Evolutionary conservation across 495 filamentous ascomycete genomes (phyloP).

Genomic region (Entonaema liquescens): DNA sequence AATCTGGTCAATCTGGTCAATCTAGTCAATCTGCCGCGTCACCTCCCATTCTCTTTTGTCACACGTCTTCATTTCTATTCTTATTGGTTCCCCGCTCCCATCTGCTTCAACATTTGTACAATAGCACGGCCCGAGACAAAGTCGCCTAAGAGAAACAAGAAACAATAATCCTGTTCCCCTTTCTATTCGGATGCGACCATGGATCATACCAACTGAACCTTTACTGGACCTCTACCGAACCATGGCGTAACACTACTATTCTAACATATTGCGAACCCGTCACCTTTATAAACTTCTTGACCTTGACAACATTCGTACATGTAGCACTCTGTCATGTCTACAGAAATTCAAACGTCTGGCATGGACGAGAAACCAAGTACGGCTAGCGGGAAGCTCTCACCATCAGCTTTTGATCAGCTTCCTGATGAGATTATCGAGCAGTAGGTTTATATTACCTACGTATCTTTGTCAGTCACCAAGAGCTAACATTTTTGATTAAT

Average conservation of each 20-base stretch:
- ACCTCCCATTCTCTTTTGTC: slow-evolving; percentile 31
- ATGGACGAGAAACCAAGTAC: slow-evolving; percentile 45
- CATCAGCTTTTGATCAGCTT: slow-evolving; percentile 54
- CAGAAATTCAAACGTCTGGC: slow-evolving; percentile 4
- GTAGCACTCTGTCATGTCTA: slow-evolving; percentile 22
- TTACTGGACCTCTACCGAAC: slow-evolving; percentile 7
- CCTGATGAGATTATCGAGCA: slow-evolving; percentile 62
- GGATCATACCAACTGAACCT: slow-evolving; percentile 11
- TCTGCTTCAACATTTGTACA: slow-evolving; percentile 22
- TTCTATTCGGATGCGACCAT: slow-evolving; percentile 6
- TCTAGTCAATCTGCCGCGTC: slow-evolving; percentile 39
- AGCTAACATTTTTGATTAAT: slow-evolving; percentile 18
- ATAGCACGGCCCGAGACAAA: slow-evolving; percentile 17
- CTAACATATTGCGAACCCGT: slow-evolving; percentile 10
- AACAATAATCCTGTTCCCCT: slow-evolving; percentile 3
- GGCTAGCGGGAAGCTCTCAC: slow-evolving; percentile 27
- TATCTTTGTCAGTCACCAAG: neutral
- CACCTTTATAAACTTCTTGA: slow-evolving; percentile 13
- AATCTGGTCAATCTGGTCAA: too few species aligned
- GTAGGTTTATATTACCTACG: slow-evolving; percentile 43
- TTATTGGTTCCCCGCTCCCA: slow-evolving; percentile 33
- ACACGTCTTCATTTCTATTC: slow-evolving; percentile 16
- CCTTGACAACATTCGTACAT: slow-evolving; percentile 2
- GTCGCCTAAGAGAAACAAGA: slow-evolving; percentile 10
- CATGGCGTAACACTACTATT: slow-evolving; percentile 27